Conservation (phyloP, 495 filamentous ascomycete genomes). For the Penicillium samsonianum region DNA sequence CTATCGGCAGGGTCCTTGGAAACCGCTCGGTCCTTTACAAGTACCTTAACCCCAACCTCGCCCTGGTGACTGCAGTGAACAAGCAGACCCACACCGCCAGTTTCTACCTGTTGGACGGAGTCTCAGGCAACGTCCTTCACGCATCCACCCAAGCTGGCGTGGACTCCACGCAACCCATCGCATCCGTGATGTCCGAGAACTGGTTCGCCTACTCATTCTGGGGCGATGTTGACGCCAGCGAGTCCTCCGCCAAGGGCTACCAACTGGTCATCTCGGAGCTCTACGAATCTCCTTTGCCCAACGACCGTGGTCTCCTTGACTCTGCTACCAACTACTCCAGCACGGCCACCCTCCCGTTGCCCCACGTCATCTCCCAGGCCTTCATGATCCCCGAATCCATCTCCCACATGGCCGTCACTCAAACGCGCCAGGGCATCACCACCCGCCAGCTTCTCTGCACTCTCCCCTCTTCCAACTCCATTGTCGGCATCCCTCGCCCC, state of each 20-base stretch:
- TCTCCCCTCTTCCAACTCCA: conserved; percentile 65
- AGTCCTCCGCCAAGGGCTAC: conserved; percentile 72
- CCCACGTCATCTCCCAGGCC: conserved; percentile 74
- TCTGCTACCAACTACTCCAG: conserved; percentile 71
- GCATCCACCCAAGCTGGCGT: conserved; percentile 69
- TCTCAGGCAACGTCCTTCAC: conserved; percentile 78
- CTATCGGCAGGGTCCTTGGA: conserved; percentile 90
- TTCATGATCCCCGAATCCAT: conserved; percentile 78
- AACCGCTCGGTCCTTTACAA: conserved; percentile 95
- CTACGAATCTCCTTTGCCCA: conserved; percentile 79
- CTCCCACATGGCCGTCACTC: conserved; percentile 76
- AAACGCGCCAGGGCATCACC: conserved; percentile 92
- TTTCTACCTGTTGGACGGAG: conserved; percentile 82
- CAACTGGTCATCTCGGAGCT: conserved; percentile 85
- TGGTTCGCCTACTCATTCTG: conserved; percentile 94
- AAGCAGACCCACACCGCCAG: conserved; percentile 54
- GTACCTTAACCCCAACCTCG: conserved; percentile 86
- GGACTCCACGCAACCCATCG: conserved; percentile 72
- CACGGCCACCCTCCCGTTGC: conserved; percentile 47
- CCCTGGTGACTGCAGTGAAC: conserved; percentile 72
- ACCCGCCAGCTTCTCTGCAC: conserved; percentile 77
- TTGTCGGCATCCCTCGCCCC: conserved; percentile 75
- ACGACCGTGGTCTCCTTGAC: conserved; percentile 82
- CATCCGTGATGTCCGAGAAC: conserved; percentile 83
- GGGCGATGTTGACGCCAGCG: conserved; percentile 49